Evolutionary conservation across 345 rosid species (phyloP).

Genomic region (Corymbia maculata): DNA sequence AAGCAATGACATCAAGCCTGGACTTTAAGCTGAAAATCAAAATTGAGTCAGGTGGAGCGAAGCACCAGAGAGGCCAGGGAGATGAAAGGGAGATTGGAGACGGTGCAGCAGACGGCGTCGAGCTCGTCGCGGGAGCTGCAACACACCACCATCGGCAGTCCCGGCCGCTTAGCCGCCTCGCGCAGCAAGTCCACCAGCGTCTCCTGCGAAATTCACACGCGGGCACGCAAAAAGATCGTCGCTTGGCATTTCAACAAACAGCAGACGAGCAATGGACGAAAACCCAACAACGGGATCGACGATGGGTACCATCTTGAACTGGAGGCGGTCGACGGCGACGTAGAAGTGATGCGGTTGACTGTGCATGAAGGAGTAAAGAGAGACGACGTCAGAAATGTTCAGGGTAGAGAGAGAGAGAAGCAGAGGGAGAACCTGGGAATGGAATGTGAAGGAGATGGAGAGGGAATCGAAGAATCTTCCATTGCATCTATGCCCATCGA

Average conservation of each 20-base stretch:
- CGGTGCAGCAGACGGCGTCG: conserved; percentile 69
- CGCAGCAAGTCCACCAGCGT: conserved; percentile 63
- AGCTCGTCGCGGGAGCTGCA: conserved; percentile 95
- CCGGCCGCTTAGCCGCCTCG: conserved; percentile 51
- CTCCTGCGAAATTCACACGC: conserved; percentile 27
- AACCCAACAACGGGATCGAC: not conserved
- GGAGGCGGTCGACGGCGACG: conserved; percentile 80
- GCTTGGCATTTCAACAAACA: not conserved
- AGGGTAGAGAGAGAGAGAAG: not conserved
- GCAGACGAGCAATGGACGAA: not conserved
- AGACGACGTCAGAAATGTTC: not conserved
- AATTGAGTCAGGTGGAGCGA: not conserved
- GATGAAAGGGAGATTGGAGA: conserved; percentile 67
- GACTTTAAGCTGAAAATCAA: not conserved
- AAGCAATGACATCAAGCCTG: not conserved
- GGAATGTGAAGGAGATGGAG: not conserved
- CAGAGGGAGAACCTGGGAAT: not conserved
- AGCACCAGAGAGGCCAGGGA: conserved; percentile 57
- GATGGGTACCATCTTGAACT: conserved; percentile 63
- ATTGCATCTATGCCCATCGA: not conserved
- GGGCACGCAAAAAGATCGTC: not conserved
- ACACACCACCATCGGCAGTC: conserved; percentile 71
- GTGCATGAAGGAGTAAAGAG: conserved; percentile 7
- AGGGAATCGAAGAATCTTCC: not conserved
- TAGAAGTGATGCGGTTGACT: conserved; percentile 76